These are phyloP conservation scores for Solanum dulcamara DNA, from an alignment of 257 asterid species.

Conservation along the genomic window DNA sequence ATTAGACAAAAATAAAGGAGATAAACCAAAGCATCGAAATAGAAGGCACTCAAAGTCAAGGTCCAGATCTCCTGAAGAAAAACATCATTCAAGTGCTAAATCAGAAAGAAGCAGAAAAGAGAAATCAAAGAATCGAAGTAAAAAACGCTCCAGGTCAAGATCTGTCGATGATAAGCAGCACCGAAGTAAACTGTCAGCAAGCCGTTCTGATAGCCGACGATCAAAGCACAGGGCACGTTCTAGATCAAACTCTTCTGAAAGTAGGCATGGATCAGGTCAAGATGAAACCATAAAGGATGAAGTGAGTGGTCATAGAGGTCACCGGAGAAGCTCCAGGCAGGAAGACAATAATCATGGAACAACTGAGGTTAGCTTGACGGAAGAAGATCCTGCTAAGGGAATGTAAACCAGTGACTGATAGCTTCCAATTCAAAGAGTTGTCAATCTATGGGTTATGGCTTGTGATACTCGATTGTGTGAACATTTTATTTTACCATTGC, in stretches of 20 bases:
- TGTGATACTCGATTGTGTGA: constrained; percentile 13
- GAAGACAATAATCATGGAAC: constrained; percentile 1
- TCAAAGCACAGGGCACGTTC: constrained; percentile 45
- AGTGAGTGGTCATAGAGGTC: constrained; percentile 23
- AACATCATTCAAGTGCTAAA: constrained; percentile 20
- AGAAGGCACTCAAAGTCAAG: constrained; percentile 42
- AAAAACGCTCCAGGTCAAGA: constrained; percentile 31
- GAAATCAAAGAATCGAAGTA: constrained; percentile 38
- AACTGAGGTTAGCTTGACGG: constrained; percentile 5
- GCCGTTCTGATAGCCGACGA: constrained; percentile 37
- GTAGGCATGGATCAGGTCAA: constrained; percentile 20
- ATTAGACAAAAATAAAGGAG: constrained; percentile 32
- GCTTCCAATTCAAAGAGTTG: constrained; percentile 17
- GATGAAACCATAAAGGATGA: constrained; percentile 26
- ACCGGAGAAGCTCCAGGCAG: constrained; percentile 5
- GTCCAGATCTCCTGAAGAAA: constrained; percentile 37
- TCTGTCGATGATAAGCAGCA: constrained; percentile 16
- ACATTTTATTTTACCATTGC: constrained; percentile 4
- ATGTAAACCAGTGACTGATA: constrained; percentile 6
- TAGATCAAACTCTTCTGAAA: constrained; percentile 46
- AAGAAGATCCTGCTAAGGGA: constrained; percentile 3
- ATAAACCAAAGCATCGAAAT: constrained; percentile 34
- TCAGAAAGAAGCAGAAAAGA: constrained; percentile 35
- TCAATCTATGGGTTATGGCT: not conserved
- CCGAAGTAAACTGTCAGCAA: constrained; percentile 20